A percentile compares a stretch with the other conserved stretches of the same genome.
phyloP scores from a whole-genome alignment of 331 rosid species.

The Rhamnella rubrinervis region DNA sequence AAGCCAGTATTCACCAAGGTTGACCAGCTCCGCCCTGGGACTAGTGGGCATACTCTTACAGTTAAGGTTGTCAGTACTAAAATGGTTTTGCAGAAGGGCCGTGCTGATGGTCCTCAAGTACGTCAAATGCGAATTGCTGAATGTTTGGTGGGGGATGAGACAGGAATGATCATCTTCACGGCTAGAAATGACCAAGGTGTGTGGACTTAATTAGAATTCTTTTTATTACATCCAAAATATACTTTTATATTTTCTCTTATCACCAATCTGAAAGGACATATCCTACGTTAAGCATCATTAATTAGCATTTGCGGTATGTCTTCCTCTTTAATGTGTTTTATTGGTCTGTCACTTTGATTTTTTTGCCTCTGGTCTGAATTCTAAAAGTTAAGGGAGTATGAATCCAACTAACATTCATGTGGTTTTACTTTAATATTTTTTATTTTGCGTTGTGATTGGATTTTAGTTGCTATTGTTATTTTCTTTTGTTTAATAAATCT shows the following conservation, averaged over 20 bases:
- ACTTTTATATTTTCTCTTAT: too few relatives aligned
- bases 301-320: too few relatives aligned
- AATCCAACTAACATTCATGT: not conserved
- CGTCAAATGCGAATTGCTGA: conserved; percentile 98
- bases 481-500: too few relatives aligned
- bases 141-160: conserved; percentile 92
- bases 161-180: conserved; percentile 81
- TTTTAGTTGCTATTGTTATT: not conserved
- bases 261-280: too few relatives aligned
- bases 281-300: not conserved
- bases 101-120: conserved; percentile 80
- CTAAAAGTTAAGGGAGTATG: not conserved
- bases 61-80: conserved; percentile 82
- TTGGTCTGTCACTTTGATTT: not conserved
- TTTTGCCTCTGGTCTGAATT: not conserved
- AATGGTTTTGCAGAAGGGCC: conserved; percentile 89
- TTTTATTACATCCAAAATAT: not conserved
- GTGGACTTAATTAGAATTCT: not conserved
- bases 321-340: not conserved
- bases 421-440: not conserved
- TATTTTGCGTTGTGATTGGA: not conserved
- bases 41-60: conserved; percentile 86
- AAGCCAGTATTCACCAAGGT: conserved; percentile 94
- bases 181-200: conserved; percentile 95
- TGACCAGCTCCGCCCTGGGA: conserved; percentile 86